Base-by-base conservation (phyloP, 345 rosid genomes). In the Bruguiera gymnorhiza region DNA sequence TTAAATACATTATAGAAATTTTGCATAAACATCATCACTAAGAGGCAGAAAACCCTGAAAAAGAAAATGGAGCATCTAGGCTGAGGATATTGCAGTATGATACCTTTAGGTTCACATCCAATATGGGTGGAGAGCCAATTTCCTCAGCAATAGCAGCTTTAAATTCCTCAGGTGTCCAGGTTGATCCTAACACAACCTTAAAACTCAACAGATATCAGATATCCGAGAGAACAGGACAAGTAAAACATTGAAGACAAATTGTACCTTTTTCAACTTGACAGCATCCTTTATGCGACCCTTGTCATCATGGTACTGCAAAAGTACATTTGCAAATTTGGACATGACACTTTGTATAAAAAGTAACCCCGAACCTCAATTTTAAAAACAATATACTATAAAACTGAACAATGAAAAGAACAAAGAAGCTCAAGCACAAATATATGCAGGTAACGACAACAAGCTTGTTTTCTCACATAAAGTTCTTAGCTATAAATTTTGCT, bases 201-300 rank as follows among this genome's bases (percentile, higher is more conserved):
- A 76, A 77, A 70, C 37, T 36, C 64, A 72, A 53, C 43, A 78
- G 77, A 64, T 46, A 52, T 77, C 56, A 80, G 75, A 75, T 65
- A 56, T 50, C 75, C 52, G 51, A 36, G 31, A 65, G 79, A 67
- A 71, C 61, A 26, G n/a, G 51, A 70, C 23, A 62, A 8, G 36
- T 20, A 16, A 68, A 50, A 55, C 30, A 24, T 56, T 9, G 55
- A 66, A 43, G 20, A 32, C 54, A 55, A 20, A 31, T 65, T 37
- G 50, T 78, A 91, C 99, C 94, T 86, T 92, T 79, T 82, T 85
- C 72, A 87, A 71, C 78, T 88, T 94, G 78, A 87, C 78, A 70
- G 82, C 77, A 79, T 88, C 93, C 75, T 92, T 89, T 78, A 95
- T 78, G 68, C 88, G 84, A 72, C 78, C 71, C 78, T 87, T 95